phyloP scores from a whole-genome alignment of 169 alveolate species.

The Eimeria tenella region DNA sequence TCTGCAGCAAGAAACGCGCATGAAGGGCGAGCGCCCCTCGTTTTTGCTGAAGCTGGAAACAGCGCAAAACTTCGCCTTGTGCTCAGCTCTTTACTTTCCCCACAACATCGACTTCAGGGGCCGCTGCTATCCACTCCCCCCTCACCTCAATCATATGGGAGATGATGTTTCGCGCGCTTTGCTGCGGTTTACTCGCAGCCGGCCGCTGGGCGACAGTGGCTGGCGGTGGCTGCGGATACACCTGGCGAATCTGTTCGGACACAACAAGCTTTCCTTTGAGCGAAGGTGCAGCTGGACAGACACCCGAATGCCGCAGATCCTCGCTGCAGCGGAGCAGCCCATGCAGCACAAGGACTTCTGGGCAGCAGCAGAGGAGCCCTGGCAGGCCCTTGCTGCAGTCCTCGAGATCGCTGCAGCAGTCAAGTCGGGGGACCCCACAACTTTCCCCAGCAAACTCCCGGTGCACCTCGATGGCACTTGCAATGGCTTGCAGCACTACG shows the following conservation, averaged over 20 bases:
- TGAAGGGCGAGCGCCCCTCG: slow-evolving; percentile 80
- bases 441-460: slow-evolving; percentile 92
- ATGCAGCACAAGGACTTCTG: slow-evolving; percentile 87
- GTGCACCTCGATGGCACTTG: slow-evolving; percentile 98
- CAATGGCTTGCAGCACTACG: slow-evolving; percentile 97
- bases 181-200: slow-evolving; percentile 93
- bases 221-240: slow-evolving; percentile 97
- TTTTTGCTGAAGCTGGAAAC: slow-evolving; percentile 76
- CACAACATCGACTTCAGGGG: slow-evolving; percentile 98
- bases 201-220: slow-evolving; percentile 95
- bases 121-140: slow-evolving; percentile 97
- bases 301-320: slow-evolving; percentile 58
- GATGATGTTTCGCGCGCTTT: slow-evolving; percentile 96
- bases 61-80: slow-evolving; percentile 90
- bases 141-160: slow-evolving; percentile 96
- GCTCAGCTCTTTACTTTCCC: slow-evolving; percentile 95
- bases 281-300: slow-evolving; percentile 79
- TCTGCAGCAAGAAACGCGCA: slow-evolving; percentile 66
- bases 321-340: slow-evolving; percentile 88
- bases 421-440: slow-evolving; percentile 88
- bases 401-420: slow-evolving; percentile 68
- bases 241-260: slow-evolving; percentile 94
- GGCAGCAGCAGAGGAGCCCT: slow-evolving; percentile 95
- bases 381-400: slow-evolving; percentile 95
- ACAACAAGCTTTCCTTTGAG: slow-evolving; percentile 87